Base-by-base conservation (phyloP, 805 yeast species). In the Wickerhamomyces kurtzmanii region DNA sequence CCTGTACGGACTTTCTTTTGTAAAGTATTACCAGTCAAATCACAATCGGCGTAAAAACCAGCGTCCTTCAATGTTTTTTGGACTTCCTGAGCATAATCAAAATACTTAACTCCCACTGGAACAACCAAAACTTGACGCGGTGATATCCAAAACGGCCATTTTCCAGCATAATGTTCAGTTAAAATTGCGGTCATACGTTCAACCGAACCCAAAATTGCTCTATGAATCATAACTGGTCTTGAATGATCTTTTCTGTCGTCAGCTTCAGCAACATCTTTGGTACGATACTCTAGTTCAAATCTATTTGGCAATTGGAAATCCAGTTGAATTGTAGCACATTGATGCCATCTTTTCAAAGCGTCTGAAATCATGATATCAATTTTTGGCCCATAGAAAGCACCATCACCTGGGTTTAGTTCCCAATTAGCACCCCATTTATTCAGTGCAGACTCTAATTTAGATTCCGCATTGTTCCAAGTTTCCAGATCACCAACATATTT, bases 141-240 rank as follows among this genome's bases (percentile, higher is more conserved):
- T n/a, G 97, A 87, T 53, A 91, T 70, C 98, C 98, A 91, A 71
- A 91, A 84, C 51, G 99, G 99, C 99, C 99, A 91, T 57, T 86
- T 91, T 50, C 99, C 99, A 53, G 87, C 95, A 62, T 69, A 91
- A 65, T 91, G 98, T 62, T 91, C 99, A 34, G 94, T 87, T 58
- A 91, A 75, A 46, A 91, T 89, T 38, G 96, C 98, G 38, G 95
- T 83, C 97, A 91, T 87, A 71, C 99, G 83, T 70, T 91, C 99
- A 36, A 91, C 93, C 25, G 96, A 84, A 43, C 99, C 99, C 53
- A 89, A 72, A 42, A 91, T 85, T 42, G 99, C 99, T 64, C 99
- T 83, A 68, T 91, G 99, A 51, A 91, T 89, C 97, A 91, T 91
- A 31, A 91, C 99, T 28, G 99, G 99, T 59, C 94, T 82, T 32